Percentiles rank a stretch among this genome's conserved stretches.
phyloP scores from a whole-genome alignment of 2,329 filamentous ascomycete species.

The Cladosporium sp. region DNA sequence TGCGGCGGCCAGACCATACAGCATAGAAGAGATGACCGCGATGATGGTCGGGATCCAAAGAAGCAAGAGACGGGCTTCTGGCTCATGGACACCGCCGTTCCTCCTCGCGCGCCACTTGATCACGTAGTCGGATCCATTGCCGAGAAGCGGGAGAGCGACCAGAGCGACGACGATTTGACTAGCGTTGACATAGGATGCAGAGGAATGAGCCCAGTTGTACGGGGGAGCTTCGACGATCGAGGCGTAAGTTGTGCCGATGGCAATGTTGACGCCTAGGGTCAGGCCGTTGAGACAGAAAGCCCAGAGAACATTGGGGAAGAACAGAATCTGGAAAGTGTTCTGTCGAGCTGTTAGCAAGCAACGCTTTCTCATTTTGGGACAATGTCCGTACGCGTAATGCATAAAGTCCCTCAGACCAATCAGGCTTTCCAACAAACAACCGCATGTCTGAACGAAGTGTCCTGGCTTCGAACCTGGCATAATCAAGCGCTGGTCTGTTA shows the following conservation, averaged over 20 bases:
- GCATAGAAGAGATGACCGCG: slow-evolving; percentile 34
- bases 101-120: slow-evolving; percentile 34
- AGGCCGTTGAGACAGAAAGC: slow-evolving; percentile 37
- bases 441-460: slow-evolving; percentile 37
- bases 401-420: slow-evolving; percentile 34
- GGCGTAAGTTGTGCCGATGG: slow-evolving; percentile 40
- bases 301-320: slow-evolving; percentile 42
- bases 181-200: slow-evolving; percentile 32
- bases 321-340: slow-evolving; percentile 22
- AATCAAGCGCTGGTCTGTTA: slow-evolving; percentile 32
- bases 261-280: slow-evolving; percentile 39
- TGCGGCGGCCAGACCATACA: slow-evolving; percentile 33
- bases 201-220: slow-evolving; percentile 34
- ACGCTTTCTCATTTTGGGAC: too few relatives aligned
- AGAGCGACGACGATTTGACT: slow-evolving; percentile 39
- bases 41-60: slow-evolving; percentile 35
- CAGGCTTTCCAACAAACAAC: slow-evolving; percentile 36
- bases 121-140: slow-evolving; percentile 36
- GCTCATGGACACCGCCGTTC: slow-evolving; percentile 39
- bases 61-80: slow-evolving; percentile 36
- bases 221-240: slow-evolving; percentile 32
- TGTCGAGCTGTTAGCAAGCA: neutral
- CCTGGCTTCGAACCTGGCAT: slow-evolving; percentile 33
- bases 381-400: slow-evolving; percentile 20
- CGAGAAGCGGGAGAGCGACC: slow-evolving; percentile 36